Conservation (phyloP, 108 stramenopile species). For the Craspedostauros australis region DNA sequence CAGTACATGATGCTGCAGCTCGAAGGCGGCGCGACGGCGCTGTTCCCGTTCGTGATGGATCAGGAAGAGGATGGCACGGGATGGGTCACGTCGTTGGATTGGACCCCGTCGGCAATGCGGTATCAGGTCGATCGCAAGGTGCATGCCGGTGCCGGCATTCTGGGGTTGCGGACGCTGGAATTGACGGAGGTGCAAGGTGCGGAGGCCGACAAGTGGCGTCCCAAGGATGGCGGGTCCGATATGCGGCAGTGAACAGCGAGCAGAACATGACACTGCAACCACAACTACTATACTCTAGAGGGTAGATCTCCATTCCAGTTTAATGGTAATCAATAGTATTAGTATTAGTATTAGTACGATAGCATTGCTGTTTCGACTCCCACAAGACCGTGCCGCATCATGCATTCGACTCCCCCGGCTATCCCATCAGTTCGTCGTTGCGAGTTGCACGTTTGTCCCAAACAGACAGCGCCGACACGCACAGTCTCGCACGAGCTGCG, state of each 20-base stretch:
- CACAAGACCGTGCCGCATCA: too few relatives aligned
- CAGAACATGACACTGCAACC: too few relatives aligned
- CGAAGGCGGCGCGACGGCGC: constrained; percentile 72
- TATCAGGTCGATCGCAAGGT: constrained; percentile 86
- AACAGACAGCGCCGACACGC: too few relatives aligned
- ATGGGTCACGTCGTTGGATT: constrained; percentile 82
- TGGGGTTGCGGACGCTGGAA: constrained; percentile 75
- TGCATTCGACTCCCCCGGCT: too few relatives aligned
- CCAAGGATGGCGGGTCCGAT: constrained; percentile 56
- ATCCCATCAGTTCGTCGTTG: too few relatives aligned
- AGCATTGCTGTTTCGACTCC: too few relatives aligned
- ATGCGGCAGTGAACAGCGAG: constrained; percentile 31
- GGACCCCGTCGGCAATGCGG: constrained; percentile 73
- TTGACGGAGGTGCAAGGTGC: constrained; percentile 70
- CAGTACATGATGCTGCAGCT: constrained; percentile 74
- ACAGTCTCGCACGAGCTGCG: too few relatives aligned
- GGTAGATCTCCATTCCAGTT: too few relatives aligned
- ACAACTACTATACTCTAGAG: too few relatives aligned
- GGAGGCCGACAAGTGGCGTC: constrained; percentile 76
- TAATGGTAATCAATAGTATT: too few relatives aligned
- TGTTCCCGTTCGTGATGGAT: constrained; percentile 70
- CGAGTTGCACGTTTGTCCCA: too few relatives aligned
- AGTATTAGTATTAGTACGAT: too few relatives aligned
- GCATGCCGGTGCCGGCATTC: constrained; percentile 44
- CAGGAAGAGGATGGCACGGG: constrained; percentile 50